phyloP scores from a whole-genome alignment of 2,329 filamentous ascomycete genomes.

The Alternaria novae-zelandiae region DNA sequence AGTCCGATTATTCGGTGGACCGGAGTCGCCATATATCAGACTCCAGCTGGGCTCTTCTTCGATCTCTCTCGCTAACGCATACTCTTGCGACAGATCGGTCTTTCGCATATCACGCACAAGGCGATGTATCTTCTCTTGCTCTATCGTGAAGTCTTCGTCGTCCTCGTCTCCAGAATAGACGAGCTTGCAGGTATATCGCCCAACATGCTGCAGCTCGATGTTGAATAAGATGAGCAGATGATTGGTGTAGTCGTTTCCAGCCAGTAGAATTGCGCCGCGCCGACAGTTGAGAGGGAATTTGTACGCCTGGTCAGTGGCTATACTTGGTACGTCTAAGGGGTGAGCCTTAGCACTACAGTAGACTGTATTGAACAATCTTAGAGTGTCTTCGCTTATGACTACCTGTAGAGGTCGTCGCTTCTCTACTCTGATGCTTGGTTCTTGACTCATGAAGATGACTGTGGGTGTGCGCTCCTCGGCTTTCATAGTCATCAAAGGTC shows the following conservation, averaged over 20 bases:
- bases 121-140: no score
- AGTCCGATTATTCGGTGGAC: background rate
- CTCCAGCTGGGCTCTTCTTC: background rate
- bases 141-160: fast-evolving
- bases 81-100: no score
- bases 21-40: background rate
- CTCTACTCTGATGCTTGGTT: background rate
- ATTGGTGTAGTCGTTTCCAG: no score
- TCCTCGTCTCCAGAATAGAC: background rate
- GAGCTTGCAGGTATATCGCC: background rate
- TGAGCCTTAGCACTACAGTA: no score
- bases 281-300: background rate
- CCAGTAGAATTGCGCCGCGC: background rate
- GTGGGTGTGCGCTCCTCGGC: background rate
- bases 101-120: no score
- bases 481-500: background rate
- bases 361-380: fast-evolving
- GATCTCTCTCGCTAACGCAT: background rate
- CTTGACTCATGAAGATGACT: background rate
- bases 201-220: background rate
- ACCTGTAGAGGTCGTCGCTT: background rate
- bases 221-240: no score
- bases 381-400: background rate
- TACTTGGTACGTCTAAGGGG: background rate
- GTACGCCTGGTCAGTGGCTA: background rate